phyloP scores from a whole-genome alignment of 1,284 basidiomycete genomes.

The Dichomitus squalens region DNA sequence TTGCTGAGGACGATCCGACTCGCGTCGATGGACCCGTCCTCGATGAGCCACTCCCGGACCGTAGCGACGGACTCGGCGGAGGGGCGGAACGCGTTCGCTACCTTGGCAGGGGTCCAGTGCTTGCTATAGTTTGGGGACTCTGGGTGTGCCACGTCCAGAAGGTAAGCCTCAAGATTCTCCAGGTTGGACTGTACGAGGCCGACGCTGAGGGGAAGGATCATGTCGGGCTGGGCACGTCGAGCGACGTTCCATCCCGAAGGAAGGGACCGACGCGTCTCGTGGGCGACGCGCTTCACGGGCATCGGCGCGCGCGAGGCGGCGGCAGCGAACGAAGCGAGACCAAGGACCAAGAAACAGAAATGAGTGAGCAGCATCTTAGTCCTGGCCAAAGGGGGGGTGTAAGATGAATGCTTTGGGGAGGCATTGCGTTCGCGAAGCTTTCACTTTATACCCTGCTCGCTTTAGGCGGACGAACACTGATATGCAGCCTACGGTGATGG shows the following conservation, averaged over 20 bases:
- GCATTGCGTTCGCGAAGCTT: background rate
- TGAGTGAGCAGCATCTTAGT: slow-evolving; percentile 17
- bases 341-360: slow-evolving; percentile 6
- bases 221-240: slow-evolving; percentile 35
- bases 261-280: slow-evolving; percentile 39
- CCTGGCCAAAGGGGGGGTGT: background rate
- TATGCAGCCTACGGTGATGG: too few species aligned
- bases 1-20: slow-evolving; percentile 37
- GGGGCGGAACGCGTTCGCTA: slow-evolving; percentile 47
- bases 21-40: slow-evolving; percentile 35
- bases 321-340: slow-evolving; percentile 9
- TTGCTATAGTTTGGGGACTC: slow-evolving; percentile 43
- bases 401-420: background rate
- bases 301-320: slow-evolving; percentile 6
- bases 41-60: slow-evolving; percentile 46
- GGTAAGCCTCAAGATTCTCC: slow-evolving; percentile 41
- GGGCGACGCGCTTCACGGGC: slow-evolving; percentile 32
- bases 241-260: slow-evolving; percentile 40
- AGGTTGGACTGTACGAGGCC: slow-evolving; percentile 48
- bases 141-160: slow-evolving; percentile 49
- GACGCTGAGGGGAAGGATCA: slow-evolving; percentile 43
- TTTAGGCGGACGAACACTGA: too few species aligned
- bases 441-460: too few species aligned
- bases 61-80: slow-evolving; percentile 41
- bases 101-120: slow-evolving; percentile 42